Evolutionary conservation across 768 basidiomycete genomes (phyloP).

Genomic region (Russula dissimulans): DNA sequence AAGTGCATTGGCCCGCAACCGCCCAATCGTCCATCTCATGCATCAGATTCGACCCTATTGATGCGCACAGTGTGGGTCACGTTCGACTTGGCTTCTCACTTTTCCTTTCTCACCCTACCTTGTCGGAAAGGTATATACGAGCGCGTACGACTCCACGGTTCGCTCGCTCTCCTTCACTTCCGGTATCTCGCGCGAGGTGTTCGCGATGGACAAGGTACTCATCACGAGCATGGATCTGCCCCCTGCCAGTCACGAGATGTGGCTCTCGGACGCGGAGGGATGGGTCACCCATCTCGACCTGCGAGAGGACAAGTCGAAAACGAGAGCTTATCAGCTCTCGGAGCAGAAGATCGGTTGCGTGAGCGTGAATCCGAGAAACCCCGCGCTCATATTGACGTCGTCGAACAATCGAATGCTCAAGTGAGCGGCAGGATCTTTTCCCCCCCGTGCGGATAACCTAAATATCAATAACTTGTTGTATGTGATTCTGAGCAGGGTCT

Average conservation of each 20-base stretch:
- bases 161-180: slow-evolving; percentile 65
- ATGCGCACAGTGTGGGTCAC: slow-evolving; percentile 57
- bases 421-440: slow-evolving; percentile 31
- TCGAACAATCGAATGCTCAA: slow-evolving; percentile 66
- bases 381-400: slow-evolving; percentile 60
- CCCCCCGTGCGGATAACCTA: background rate
- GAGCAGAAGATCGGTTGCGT: slow-evolving; percentile 70
- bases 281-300: slow-evolving; percentile 71
- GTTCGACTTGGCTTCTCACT: background rate
- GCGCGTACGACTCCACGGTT: slow-evolving; percentile 74
- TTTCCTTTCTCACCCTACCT: background rate
- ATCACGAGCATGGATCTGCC: slow-evolving; percentile 65
- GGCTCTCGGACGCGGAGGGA: slow-evolving; percentile 69
- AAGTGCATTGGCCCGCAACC: slow-evolving; percentile 77
- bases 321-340: slow-evolving; percentile 55
- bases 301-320: slow-evolving; percentile 46
- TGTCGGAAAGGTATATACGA: slow-evolving; percentile 56
- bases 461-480: background rate
- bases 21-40: slow-evolving; percentile 72
- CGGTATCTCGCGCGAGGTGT: slow-evolving; percentile 62
- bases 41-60: slow-evolving; percentile 66
- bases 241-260: slow-evolving; percentile 67
- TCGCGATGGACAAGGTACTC: slow-evolving; percentile 48
- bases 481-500: slow-evolving; percentile 41
- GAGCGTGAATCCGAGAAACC: slow-evolving; percentile 66